A percentile compares a stretch with the other conserved stretches of the same genome.
Conservation (phyloP, 2,329 filamentous ascomycete species). For the Aspergillus alliaceus region DNA sequence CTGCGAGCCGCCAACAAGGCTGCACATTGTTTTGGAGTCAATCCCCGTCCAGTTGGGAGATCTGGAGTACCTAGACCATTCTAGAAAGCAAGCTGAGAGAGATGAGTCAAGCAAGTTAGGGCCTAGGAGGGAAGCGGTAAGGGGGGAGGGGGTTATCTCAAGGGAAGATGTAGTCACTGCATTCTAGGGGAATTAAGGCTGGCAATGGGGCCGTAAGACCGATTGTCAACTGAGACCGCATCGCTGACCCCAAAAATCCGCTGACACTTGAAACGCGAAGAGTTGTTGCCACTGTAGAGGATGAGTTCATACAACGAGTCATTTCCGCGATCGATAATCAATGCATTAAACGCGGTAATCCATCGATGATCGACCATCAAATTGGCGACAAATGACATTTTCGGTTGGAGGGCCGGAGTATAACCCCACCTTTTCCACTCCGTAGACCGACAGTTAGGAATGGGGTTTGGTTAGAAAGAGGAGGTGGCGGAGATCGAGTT, state of each 20-base stretch:
- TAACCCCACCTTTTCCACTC: not conserved
- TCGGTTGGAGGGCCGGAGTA: not conserved
- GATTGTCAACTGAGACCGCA: too few relatives aligned
- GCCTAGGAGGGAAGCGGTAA: not conserved
- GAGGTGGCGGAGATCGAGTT: slow-evolving; percentile 2
- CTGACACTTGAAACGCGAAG: not conserved
- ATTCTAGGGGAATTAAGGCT: not conserved
- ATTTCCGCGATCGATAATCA: not conserved
- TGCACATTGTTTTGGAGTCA: not conserved
- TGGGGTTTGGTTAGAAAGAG: not conserved
- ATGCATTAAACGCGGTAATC: not conserved
- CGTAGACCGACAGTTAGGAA: slow-evolving; percentile 1
- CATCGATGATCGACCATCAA: not conserved
- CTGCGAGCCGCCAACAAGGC: not conserved
- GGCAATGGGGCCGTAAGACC: too few relatives aligned
- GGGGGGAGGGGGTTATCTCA: not conserved
- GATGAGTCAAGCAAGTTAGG: not conserved
- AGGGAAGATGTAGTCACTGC: not conserved
- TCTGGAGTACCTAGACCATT: not conserved
- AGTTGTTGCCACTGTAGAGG: not conserved
- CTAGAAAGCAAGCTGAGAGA: not conserved
- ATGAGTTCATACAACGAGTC: not conserved
- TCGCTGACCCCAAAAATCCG: not conserved
- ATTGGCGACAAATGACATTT: not conserved
- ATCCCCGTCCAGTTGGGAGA: not conserved